These are phyloP conservation scores for Gamsiella multidivaricata DNA, from an alignment of 192 early-diverging fungal species.

Conservation along the genomic window DNA sequence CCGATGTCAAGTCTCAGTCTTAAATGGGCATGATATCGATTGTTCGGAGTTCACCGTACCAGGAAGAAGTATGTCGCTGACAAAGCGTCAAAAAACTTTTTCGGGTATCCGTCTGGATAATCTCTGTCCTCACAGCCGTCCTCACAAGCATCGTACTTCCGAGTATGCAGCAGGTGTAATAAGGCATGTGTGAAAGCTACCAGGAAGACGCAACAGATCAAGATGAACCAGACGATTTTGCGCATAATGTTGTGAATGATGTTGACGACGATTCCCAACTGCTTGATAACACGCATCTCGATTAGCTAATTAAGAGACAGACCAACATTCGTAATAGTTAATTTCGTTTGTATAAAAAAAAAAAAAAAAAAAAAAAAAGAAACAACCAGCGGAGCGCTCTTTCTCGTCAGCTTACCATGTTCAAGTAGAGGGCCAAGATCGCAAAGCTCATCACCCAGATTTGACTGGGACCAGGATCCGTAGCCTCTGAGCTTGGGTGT, in stretches of 20 bases:
- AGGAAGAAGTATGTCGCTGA: constrained; percentile 40
- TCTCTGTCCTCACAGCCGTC: background rate
- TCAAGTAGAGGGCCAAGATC: constrained; percentile 23
- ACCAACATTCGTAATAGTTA: no score
- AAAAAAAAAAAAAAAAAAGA: no score
- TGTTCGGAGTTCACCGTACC: no score
- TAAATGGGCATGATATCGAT: no score
- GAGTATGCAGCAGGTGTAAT: constrained; percentile 37
- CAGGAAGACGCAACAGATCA: constrained; percentile 35
- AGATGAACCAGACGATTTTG: constrained; percentile 43
- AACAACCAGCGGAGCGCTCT: no score
- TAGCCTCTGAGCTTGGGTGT: background rate
- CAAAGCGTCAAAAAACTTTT: background rate
- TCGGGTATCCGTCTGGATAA: constrained; percentile 9
- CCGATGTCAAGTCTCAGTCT: no score
- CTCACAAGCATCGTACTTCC: background rate
- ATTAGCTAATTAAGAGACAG: constrained; percentile 18
- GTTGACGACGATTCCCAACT: constrained; percentile 50
- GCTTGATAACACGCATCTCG: constrained; percentile 39
- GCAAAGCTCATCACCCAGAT: constrained; percentile 43
- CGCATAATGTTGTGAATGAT: constrained; percentile 42
- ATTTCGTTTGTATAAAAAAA: no score
- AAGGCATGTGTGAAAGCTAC: constrained; percentile 46
- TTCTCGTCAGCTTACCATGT: no score
- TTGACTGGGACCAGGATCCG: constrained; percentile 8